phyloP scores from a whole-genome alignment of 345 rosid species.

The Populus pruinosa region DNA sequence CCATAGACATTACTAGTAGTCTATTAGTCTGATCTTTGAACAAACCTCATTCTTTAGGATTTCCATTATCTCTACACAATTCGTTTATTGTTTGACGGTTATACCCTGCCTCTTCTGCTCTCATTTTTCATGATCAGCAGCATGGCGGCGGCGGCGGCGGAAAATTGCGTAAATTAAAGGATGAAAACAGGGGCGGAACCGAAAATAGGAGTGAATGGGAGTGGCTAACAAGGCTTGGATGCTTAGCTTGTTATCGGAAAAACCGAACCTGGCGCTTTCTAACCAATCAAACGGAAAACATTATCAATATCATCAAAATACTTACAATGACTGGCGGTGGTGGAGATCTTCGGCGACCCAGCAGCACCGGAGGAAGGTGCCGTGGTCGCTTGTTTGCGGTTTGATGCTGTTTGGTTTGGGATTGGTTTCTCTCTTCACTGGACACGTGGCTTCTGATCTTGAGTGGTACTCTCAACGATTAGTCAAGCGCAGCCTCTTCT shows the following conservation, averaged over 20 bases:
- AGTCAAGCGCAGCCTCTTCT: constrained; percentile 46
- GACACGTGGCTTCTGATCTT: constrained; percentile 90
- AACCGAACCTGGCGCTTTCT: constrained; percentile 52
- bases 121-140: not conserved
- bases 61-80: not conserved
- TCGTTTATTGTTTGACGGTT: not conserved
- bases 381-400: constrained; percentile 63
- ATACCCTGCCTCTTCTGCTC: not conserved
- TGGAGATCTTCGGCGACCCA: constrained; percentile 36
- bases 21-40: not conserved
- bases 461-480: constrained; percentile 93
- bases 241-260: constrained; percentile 39
- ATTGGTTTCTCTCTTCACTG: constrained; percentile 84
- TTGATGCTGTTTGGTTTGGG: constrained; percentile 84
- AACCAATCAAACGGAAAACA: constrained; percentile 46
- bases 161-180: constrained; percentile 13
- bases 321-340: constrained; percentile 2
- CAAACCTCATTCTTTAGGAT: not conserved
- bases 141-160: not conserved
- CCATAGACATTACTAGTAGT: not conserved
- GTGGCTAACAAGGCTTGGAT: constrained; percentile 52
- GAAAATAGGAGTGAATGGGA: constrained; percentile 36
- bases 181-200: constrained; percentile 34
- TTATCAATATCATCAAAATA: not conserved
- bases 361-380: constrained; percentile 24